Base-by-base conservation (phyloP, 352 stramenopile genomes). In the Phytophthora boehmeriae region DNA sequence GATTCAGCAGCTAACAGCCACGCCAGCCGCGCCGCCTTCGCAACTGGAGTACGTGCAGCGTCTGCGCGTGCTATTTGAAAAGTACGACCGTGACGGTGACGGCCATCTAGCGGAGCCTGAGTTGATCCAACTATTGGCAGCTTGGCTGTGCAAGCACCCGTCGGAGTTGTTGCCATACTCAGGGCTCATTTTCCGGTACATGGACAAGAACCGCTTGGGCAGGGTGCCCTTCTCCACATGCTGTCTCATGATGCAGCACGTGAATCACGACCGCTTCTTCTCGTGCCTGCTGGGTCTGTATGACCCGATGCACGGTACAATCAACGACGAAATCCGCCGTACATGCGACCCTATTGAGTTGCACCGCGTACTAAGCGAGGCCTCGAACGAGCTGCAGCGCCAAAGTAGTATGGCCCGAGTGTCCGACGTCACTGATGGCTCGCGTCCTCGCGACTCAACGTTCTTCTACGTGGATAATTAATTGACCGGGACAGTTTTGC, bases 261-360 rank as follows among this genome's bases (percentile, higher is more conserved):
- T 93, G 41, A 90, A 95, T 65, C 87, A 93, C 59, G 87, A 95
- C 55, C 87, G 87, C 2, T 95, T 95, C 66, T 92, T 95, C 61
- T 93, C 85, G 25, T 92, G 84, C 57, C 56, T 95, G 13, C 54
- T 95, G 30, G 87, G 87, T 1, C 68, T 95, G 13, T 95, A 95
- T 69, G 87, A 95, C 60, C 80, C 82, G 13, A 46, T 92, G 30
- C 78, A 95, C 47, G 86, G 86, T 35, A 52, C 73, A 13, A 71
- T 89, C 20, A 95, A 95, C 60, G 74, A 93, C 61, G 78, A 91
- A 45, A 93, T 93, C 57, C 82, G 78, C 51, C 73, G 73, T 44
- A 73, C 78, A 1, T 69, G 76, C 34, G 81, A 90, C 58, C 79
- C 71, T 1, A 73, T 93, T 9, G 75, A 90, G 63, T 68, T 93